Base-by-base conservation (phyloP, 345 rosid species). In the Trapa bicornis region DNA sequence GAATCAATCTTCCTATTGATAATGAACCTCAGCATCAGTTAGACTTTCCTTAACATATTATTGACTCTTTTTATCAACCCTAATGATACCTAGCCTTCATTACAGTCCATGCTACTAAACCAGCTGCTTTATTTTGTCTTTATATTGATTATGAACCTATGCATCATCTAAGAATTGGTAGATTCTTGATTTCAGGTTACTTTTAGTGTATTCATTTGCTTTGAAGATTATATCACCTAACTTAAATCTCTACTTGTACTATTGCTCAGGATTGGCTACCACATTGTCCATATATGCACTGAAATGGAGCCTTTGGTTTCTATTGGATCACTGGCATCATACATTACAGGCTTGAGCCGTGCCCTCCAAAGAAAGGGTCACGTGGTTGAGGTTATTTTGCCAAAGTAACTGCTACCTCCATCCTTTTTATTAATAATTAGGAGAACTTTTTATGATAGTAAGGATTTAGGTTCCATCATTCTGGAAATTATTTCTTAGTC, bases 351-450 rank as follows among this genome's bases (percentile, higher is more conserved):
- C 72, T 45, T 90, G 70, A 83, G 87, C 71, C 39, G 64, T 67
- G 89, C 87, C 3, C 83, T 90, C 33, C 97, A 82, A 73, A 79
- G 75, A 67, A 81, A 85, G 60, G 97, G 90, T 67, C 87, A 83
- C 74, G 68, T 81, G 66, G 97, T 86, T 73, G 95, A 90, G 81
- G 92, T 90, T 81, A 83, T 90, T 76, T 74, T 90, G 70, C 97
- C 97, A 57, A 90, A 82, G 97, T 88, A 85, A 80, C 69, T 64
- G 67, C 36, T 64, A 69, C 36, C 45, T 36, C 50, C 60, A 69
- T 69, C 65, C 56, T 66, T 58, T 64, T 64, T 17, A 37, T 17
- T 41, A 41, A 41, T 3, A 41, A 47, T 47, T 29, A 56, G 13
- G 32, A 58, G 37, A 37, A 16, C 37, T 58, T 32, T 2, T 54